Evolutionary conservation across 2,329 filamentous ascomycete species (phyloP).

Genomic region (Nemania bipapillata): DNA sequence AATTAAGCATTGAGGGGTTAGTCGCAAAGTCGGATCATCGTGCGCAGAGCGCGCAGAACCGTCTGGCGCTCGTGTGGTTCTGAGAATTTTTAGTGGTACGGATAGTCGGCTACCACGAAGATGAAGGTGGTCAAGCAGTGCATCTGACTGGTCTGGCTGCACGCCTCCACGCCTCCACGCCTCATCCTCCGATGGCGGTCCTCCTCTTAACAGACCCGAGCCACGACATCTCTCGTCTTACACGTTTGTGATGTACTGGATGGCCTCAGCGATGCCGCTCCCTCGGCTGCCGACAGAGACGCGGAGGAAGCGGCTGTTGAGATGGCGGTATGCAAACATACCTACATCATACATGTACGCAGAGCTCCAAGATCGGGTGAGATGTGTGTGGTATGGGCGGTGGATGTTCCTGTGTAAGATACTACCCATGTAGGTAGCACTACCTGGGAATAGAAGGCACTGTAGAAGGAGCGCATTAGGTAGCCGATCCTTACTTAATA

Average conservation of each 20-base stretch:
- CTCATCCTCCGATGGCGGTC: slow-evolving; percentile 38
- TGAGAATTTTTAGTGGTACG: slow-evolving; percentile 20
- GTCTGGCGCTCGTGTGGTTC: slow-evolving; percentile 8
- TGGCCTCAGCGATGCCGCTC: slow-evolving; percentile 28
- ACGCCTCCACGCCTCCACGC: slow-evolving; percentile 20
- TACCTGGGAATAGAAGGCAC: background rate
- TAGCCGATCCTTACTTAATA: background rate
- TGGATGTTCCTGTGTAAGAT: background rate
- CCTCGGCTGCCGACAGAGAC: slow-evolving; percentile 24
- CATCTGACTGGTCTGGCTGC: slow-evolving; percentile 30
- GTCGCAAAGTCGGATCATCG: slow-evolving; percentile 8
- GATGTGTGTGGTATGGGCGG: background rate
- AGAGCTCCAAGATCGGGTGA: slow-evolving; percentile 19
- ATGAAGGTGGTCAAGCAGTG: slow-evolving; percentile 21
- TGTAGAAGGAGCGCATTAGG: background rate
- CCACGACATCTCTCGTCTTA: slow-evolving; percentile 32
- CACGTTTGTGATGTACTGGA: slow-evolving; percentile 9
- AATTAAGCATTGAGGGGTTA: background rate
- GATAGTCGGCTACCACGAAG: slow-evolving; percentile 17
- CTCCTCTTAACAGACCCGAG: slow-evolving; percentile 29
- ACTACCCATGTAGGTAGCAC: background rate
- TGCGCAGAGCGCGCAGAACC: slow-evolving; percentile 17
- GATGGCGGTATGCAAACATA: slow-evolving; percentile 34
- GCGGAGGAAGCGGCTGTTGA: slow-evolving; percentile 22
- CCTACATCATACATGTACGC: background rate